A percentile compares a stretch with the other conserved stretches of the same genome.
Conservation (phyloP, 768 basidiomycete species). For the Ephemerocybe angulata region DNA sequence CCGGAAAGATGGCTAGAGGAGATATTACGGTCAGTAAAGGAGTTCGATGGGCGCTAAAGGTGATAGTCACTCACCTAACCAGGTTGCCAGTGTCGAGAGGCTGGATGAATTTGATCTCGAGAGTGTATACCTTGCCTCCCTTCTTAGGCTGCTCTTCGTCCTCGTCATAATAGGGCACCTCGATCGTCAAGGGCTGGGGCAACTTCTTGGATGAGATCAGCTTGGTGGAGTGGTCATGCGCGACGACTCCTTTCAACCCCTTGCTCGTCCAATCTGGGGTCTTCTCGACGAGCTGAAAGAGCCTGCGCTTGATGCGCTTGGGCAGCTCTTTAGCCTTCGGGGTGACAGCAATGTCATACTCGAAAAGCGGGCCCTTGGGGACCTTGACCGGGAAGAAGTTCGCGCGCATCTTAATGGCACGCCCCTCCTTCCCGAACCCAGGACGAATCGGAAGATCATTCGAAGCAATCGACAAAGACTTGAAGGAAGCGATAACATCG, state of each 20-base stretch:
- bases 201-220: conserved; percentile 46
- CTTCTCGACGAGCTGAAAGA: conserved; percentile 61
- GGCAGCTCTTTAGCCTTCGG: conserved; percentile 50
- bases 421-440: conserved; percentile 52
- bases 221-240: conserved; percentile 54
- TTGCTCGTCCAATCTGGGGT: conserved; percentile 44
- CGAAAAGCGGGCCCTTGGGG: conserved; percentile 47
- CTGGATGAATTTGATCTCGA: conserved; percentile 39
- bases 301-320: conserved; percentile 51
- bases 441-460: conserved; percentile 55
- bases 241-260: conserved; percentile 48
- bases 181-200: conserved; percentile 41
- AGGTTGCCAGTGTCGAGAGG: conserved; percentile 53
- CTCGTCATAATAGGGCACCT: conserved; percentile 46
- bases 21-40: conserved; percentile 20
- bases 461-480: conserved; percentile 25
- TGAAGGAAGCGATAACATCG: conserved; percentile 36
- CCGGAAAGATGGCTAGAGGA: conserved; percentile 52
- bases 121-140: conserved; percentile 44
- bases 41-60: not conserved
- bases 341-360: conserved; percentile 58
- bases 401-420: conserved; percentile 48
- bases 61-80: conserved; percentile 37
- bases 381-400: conserved; percentile 66
- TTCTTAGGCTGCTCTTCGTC: conserved; percentile 45